Percentiles rank a stretch among this genome's conserved stretches.
Evolutionary conservation across 805 yeast species (phyloP).

Genomic region (Kodamaea fukazawae): DNA sequence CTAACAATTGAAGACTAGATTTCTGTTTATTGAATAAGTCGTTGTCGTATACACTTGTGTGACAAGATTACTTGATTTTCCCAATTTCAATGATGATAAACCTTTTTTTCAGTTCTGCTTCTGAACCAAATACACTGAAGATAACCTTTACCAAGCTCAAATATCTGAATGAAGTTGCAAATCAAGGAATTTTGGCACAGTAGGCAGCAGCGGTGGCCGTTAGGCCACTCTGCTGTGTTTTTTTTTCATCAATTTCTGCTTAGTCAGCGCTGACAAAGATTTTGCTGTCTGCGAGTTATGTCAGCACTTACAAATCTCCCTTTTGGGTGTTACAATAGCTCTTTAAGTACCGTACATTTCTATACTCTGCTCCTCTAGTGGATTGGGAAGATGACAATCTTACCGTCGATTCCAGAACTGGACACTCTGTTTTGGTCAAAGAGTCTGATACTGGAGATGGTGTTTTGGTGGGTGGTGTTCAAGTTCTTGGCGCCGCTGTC

Average conservation of each 20-base stretch:
- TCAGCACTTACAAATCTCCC: too few species aligned
- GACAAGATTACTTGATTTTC: background rate
- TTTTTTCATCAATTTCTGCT: background rate
- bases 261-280: background rate
- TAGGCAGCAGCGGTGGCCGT: background rate
- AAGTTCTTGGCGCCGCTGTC: constrained; percentile 37
- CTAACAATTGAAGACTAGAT: constrained; percentile 4
- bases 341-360: background rate
- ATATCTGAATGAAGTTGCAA: constrained; percentile 31
- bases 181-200: background rate
- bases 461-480: constrained; percentile 86
- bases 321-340: background rate
- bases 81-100: constrained; percentile 54
- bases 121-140: constrained; percentile 80
- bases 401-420: constrained; percentile 86
- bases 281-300: too few species aligned
- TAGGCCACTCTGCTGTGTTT: too few species aligned
- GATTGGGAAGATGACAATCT: constrained; percentile 65
- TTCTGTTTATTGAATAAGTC: constrained; percentile 4
- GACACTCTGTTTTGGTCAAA: constrained; percentile 49
- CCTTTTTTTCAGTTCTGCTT: constrained; percentile 89
- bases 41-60: constrained; percentile 13
- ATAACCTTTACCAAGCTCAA: constrained; percentile 68
- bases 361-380: constrained; percentile 9
- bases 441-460: constrained; percentile 65